Percentiles rank a stretch among this genome's conserved stretches.
Conservation (phyloP, 202 grass and related monocot species). For the Schoenoplectus triqueter region DNA sequence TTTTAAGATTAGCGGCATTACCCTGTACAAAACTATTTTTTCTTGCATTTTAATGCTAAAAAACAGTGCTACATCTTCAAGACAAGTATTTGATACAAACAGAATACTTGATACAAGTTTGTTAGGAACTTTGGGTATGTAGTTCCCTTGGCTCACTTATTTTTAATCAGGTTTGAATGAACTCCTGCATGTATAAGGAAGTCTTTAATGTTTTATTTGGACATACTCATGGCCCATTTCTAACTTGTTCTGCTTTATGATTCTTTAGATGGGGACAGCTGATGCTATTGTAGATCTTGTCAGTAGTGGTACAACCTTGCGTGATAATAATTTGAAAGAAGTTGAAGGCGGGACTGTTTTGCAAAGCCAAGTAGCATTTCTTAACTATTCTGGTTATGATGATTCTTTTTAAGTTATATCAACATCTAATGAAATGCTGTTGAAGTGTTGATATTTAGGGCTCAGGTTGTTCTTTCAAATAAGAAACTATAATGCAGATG, state of each 20-base stretch:
- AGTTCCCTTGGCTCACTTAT: neutral
- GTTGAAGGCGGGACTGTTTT: conserved; percentile 89
- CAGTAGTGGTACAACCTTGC: conserved; percentile 92
- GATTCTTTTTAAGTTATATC: neutral
- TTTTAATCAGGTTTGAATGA: conserved; percentile 12
- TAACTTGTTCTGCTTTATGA: conserved; percentile 26
- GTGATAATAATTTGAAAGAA: conserved; percentile 98
- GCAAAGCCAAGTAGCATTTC: conserved; percentile 76
- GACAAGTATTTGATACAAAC: neutral
- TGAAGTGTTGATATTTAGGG: neutral
- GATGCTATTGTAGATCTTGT: conserved; percentile 98
- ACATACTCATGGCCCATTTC: neutral
- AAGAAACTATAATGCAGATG: neutral
- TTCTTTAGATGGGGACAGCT: conserved; percentile 86
- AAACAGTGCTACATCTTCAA: neutral
- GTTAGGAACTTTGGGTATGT: neutral
- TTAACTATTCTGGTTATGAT: conserved; percentile 25
- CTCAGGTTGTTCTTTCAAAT: neutral
- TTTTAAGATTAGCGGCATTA: neutral
- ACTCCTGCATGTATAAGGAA: neutral
- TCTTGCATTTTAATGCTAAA: neutral
- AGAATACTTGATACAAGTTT: too few species aligned
- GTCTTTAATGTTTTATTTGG: neutral
- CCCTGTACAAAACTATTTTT: neutral
- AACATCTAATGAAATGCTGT: conserved; percentile 3